These are phyloP conservation scores for Euphorbia pulcherrima DNA, from an alignment of 345 rosid species.

Conservation along the genomic window DNA sequence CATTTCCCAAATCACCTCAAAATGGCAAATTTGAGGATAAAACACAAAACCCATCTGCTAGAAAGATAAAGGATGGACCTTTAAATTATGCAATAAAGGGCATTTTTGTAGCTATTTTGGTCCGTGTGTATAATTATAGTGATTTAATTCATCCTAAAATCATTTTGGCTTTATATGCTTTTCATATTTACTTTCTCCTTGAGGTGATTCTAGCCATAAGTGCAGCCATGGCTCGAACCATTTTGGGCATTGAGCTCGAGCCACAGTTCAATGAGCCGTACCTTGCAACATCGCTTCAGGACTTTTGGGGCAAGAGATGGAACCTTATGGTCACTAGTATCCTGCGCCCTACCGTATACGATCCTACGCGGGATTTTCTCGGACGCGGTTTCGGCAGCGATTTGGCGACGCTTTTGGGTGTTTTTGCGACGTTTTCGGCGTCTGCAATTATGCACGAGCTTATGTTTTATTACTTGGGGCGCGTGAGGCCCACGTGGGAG, in stretches of 20 bases:
- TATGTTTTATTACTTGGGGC: slow-evolving; percentile 49
- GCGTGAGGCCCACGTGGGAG: slow-evolving; percentile 47
- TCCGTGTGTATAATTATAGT: slow-evolving; percentile 10
- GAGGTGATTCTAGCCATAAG: slow-evolving; percentile 15
- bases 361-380: slow-evolving; percentile 27
- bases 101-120: neutral
- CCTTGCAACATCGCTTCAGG: slow-evolving; percentile 58
- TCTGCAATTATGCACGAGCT: slow-evolving; percentile 67
- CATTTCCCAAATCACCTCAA: neutral
- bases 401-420: slow-evolving; percentile 41
- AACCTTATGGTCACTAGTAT: slow-evolving; percentile 55
- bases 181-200: slow-evolving; percentile 15
- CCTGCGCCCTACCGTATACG: slow-evolving; percentile 55
- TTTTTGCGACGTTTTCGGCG: slow-evolving; percentile 38
- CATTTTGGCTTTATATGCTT: neutral
- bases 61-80: neutral
- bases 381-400: slow-evolving; percentile 22
- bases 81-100: slow-evolving; percentile 11
- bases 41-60: neutral
- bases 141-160: slow-evolving; percentile 9
- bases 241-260: slow-evolving; percentile 17
- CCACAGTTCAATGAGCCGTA: slow-evolving; percentile 27
- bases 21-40: neutral
- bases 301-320: slow-evolving; percentile 78
- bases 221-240: slow-evolving; percentile 15